Evolutionary conservation across 2,329 filamentous ascomycete genomes (phyloP), one percentile per base, ranked within the genome.

Genomic region (Monilinia fructicola): DNA sequence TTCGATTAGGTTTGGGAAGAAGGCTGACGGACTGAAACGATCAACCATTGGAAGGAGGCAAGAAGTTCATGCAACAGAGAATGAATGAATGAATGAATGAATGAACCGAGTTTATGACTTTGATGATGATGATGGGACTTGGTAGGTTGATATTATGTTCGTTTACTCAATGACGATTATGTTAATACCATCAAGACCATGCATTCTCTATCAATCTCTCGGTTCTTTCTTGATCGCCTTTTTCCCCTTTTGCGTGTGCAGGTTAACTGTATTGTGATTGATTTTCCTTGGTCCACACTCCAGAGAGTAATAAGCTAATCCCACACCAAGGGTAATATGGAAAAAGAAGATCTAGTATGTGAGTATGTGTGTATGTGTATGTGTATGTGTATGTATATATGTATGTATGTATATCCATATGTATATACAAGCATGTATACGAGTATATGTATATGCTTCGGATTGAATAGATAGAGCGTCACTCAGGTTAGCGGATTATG

Each of bases 1-100:
- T 56, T 38, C 40, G 52, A 46, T 42, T 14, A 21, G 12, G 6
- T 44, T 44, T 64, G 48, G 60, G 48, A 64, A 56, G 61, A 64
- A 35, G 61, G 52, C 52, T 64, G 61, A 48, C 14, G n/a, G n/a
- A n/a, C n/a, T n/a, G n/a, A n/a, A n/a, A n/a, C n/a, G 38, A 38
- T 64, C n/a, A 35, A 62, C 46, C 14, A 62, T 42, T 64, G 53
- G 42, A 58, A 40, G 38, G 14, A 9, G 3, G 10, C 12, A 40
- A 35, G 40, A 26, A 40, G 26, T 40, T 46, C 61, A 58, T 64
- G n/a, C 42, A 58, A 56, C 42, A 21, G 53, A 28, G 62, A 58
- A n/a, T 23, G n/a, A 46, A 40, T 18, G n/a, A 35, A 23, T 7
- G 42, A n/a, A n/a, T n/a, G n/a, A n/a, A n/a, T n/a, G n/a, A n/a